Percentiles rank a stretch among this genome's conserved stretches.
Evolutionary conservation across 2,329 filamentous ascomycete species (phyloP).

Genomic region (Trichoderma guizhouense): DNA sequence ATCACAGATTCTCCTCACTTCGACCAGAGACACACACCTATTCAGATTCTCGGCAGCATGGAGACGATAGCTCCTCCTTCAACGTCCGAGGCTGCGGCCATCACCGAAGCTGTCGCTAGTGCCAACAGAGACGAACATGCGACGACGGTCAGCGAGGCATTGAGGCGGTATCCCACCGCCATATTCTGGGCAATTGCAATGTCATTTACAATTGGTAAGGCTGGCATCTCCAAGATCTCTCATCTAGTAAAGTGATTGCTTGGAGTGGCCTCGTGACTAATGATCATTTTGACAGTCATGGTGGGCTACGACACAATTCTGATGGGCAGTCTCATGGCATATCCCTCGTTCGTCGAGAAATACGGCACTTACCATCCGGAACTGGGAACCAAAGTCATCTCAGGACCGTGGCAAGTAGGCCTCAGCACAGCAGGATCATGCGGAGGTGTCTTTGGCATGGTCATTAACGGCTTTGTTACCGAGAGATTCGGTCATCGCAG

Average conservation of each 20-base stretch:
- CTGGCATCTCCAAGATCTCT: neutral
- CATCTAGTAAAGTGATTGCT: neutral
- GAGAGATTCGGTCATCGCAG: constrained; percentile 34
- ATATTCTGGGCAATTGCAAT: constrained; percentile 33
- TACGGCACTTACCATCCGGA: constrained; percentile 23
- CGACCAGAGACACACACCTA: neutral
- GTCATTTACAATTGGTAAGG: constrained; percentile 19
- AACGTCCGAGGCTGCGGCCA: neutral
- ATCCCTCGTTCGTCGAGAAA: constrained; percentile 31
- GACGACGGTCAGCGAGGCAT: constrained; percentile 24
- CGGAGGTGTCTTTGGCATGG: constrained; percentile 35
- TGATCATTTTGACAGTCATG: constrained; percentile 31
- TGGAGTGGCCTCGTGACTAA: neutral
- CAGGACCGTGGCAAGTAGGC: constrained; percentile 45
- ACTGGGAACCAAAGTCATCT: constrained; percentile 33
- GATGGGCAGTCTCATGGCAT: constrained; percentile 33
- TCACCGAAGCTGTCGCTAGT: constrained; percentile 16
- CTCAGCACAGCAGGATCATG: constrained; percentile 41
- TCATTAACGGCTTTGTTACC: constrained; percentile 22
- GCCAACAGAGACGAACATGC: constrained; percentile 25
- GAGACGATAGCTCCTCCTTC: neutral
- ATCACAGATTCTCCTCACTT: neutral
- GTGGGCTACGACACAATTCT: constrained; percentile 33
- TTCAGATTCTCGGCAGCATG: neutral
- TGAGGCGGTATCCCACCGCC: constrained; percentile 29